phyloP scores from a whole-genome alignment of 2,329 filamentous ascomycete genomes.

The Taxawa tesnikishii region DNA sequence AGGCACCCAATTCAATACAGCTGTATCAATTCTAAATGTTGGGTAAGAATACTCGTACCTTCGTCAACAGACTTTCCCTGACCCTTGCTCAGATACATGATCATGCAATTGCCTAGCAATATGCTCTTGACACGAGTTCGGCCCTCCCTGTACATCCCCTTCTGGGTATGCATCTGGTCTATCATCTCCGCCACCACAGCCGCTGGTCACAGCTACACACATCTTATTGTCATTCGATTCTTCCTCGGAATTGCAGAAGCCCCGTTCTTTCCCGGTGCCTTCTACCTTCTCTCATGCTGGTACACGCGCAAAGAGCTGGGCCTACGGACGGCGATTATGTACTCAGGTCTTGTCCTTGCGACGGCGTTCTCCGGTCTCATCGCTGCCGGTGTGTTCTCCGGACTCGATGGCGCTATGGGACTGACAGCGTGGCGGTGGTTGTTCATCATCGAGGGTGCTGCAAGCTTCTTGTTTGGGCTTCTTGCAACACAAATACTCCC shows the following conservation, averaged over 20 bases:
- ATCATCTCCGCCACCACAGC: slow-evolving; percentile 24
- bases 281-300: slow-evolving; percentile 34
- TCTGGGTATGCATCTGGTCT: slow-evolving; percentile 27
- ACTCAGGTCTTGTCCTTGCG: slow-evolving; percentile 25
- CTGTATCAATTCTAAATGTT: no score
- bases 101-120: slow-evolving; percentile 29
- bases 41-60: no score
- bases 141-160: slow-evolving; percentile 24
- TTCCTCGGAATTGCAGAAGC: slow-evolving; percentile 32
- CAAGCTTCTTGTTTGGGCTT: no score
- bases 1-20: slow-evolving; percentile 45
- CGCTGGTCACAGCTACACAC: slow-evolving; percentile 19
- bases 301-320: slow-evolving; percentile 36
- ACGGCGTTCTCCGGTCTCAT: slow-evolving; percentile 55
- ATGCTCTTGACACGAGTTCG: slow-evolving; percentile 30
- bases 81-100: slow-evolving; percentile 39
- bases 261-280: slow-evolving; percentile 24
- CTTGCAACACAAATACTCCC: no score
- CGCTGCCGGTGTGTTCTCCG: slow-evolving; percentile 46
- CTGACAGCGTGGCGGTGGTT: slow-evolving; percentile 41
- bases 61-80: slow-evolving; percentile 49
- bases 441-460: no score
- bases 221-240: slow-evolving; percentile 24
- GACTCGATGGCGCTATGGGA: slow-evolving; percentile 47
- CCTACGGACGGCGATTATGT: slow-evolving; percentile 13